These are phyloP conservation scores for Primulina eburnea DNA, from an alignment of 257 asterid species.

Conservation along the genomic window DNA sequence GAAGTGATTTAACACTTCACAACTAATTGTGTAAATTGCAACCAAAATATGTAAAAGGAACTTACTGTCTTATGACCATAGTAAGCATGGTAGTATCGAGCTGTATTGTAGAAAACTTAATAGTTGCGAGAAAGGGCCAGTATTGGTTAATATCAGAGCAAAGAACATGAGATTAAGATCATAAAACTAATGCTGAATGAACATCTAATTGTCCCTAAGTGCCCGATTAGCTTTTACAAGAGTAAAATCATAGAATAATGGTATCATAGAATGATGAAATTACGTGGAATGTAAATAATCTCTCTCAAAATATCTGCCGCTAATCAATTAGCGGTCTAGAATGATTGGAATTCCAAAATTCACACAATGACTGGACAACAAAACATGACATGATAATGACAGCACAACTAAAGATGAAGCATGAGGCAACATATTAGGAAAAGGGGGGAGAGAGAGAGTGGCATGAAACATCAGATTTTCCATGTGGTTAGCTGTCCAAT, in stretches of 20 bases:
- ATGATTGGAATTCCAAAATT: constrained; percentile 8
- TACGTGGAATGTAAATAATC: not conserved
- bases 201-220: not conserved
- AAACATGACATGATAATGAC: constrained; percentile 2
- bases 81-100: constrained; percentile 91
- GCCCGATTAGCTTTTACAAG: not conserved
- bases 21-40: not conserved
- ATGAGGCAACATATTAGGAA: not conserved
- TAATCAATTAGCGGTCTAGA: constrained; percentile 2
- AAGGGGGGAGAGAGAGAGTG: not conserved
- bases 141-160: constrained; percentile 16
- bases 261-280: not conserved
- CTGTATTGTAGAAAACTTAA: constrained; percentile 86
- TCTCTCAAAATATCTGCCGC: not conserved
- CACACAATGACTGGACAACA: constrained; percentile 2
- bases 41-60: constrained; percentile 18
- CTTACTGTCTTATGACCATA: constrained; percentile 96
- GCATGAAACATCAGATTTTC: not conserved
- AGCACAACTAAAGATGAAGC: constrained; percentile 4
- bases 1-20: constrained; percentile 2
- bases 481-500: not conserved
- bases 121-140: constrained; percentile 20
- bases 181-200: not conserved
- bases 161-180: not conserved
- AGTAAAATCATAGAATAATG: not conserved